Evolutionary conservation across 768 basidiomycete genomes (phyloP).

Genomic region (Pisolithus orientalis): DNA sequence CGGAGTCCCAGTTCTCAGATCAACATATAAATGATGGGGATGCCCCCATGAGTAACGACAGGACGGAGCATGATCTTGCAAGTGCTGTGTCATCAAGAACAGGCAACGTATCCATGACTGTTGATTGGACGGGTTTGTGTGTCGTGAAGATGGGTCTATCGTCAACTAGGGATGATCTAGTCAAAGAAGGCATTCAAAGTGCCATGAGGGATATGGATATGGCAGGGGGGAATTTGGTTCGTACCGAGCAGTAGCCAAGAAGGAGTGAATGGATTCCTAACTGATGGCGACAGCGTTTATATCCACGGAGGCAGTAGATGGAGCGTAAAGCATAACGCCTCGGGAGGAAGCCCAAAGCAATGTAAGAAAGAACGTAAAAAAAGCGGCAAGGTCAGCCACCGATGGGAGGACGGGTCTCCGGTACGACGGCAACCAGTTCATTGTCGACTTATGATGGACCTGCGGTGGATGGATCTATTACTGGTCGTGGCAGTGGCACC

Average conservation of each 20-base stretch:
- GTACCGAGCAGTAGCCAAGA: not conserved
- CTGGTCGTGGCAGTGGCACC: not conserved
- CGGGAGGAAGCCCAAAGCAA: constrained; percentile 1
- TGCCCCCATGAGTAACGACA: not conserved
- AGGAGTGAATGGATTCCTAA: not conserved
- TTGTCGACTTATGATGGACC: not conserved
- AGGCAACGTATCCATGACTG: not conserved
- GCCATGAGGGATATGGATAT: not conserved
- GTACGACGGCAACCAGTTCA: not conserved
- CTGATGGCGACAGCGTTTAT: constrained; percentile 12
- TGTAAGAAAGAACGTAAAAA: constrained; percentile 5
- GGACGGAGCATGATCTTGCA: not conserved
- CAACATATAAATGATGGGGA: not conserved
- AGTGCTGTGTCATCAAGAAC: not conserved
- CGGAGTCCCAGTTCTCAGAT: not conserved
- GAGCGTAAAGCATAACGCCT: constrained; percentile 6
- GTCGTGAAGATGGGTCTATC: not conserved
- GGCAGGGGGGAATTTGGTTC: not conserved
- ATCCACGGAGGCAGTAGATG: constrained; percentile 19
- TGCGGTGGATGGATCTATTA: not conserved
- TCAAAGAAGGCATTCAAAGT: not conserved
- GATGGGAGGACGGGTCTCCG: not conserved
- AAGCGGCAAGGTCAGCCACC: not conserved
- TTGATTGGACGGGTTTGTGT: not conserved
- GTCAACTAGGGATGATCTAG: not conserved